These are phyloP conservation scores for Obba rivulosa DNA, from an alignment of 768 basidiomycete species.

Conservation along the genomic window DNA sequence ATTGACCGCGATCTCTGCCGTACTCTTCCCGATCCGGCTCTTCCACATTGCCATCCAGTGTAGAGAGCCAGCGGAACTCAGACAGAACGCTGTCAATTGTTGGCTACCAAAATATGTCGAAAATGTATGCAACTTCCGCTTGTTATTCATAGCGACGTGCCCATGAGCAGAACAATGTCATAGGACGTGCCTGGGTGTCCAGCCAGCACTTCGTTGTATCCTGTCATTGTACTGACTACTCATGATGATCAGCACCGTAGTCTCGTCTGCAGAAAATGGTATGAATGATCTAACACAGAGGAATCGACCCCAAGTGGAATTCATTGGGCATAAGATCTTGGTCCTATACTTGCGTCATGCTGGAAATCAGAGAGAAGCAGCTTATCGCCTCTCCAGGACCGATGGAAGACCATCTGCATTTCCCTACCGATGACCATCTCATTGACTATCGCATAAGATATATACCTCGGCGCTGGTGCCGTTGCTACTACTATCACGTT, in stretches of 20 bases:
- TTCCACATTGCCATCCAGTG: conserved; percentile 22
- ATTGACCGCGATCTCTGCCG: conserved; percentile 10
- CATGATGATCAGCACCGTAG: not conserved
- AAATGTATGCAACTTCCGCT: conserved; percentile 18
- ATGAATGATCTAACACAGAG: no score
- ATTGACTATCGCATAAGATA: no score
- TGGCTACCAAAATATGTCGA: conserved; percentile 22
- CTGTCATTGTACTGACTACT: conserved; percentile 21
- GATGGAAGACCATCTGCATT: no score
- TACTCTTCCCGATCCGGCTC: conserved; percentile 3
- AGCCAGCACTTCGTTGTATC: conserved; percentile 18
- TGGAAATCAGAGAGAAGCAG: no score
- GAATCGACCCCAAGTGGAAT: no score
- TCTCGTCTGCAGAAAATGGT: no score
- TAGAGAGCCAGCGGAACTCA: conserved; percentile 1
- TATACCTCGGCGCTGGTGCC: no score
- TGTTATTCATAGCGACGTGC: conserved; percentile 16
- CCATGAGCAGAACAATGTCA: conserved; percentile 25
- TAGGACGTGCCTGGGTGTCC: conserved; percentile 23
- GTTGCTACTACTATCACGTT: no score
- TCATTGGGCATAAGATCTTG: no score
- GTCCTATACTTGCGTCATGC: no score
- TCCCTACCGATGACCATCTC: no score
- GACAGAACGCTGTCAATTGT: conserved; percentile 18
- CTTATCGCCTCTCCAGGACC: no score